Evolutionary conservation across 1,284 basidiomycete genomes (phyloP).

Genomic region (Ganoderma resinaceum): DNA sequence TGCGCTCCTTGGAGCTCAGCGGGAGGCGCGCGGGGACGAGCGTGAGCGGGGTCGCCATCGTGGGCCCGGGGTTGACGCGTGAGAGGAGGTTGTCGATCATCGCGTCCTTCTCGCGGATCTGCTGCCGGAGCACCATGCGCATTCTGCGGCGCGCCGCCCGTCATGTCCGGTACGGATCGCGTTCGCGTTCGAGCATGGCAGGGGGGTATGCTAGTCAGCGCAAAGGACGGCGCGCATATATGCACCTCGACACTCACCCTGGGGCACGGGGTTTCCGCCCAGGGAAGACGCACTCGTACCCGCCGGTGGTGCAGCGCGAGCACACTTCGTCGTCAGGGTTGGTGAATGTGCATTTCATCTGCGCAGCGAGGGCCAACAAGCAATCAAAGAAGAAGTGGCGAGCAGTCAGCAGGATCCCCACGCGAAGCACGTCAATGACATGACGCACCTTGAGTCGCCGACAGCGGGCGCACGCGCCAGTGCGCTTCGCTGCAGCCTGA

Average conservation of each 20-base stretch:
- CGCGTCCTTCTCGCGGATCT: slow-evolving; percentile 45
- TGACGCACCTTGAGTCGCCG: slow-evolving; percentile 40
- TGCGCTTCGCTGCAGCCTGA: slow-evolving; percentile 26
- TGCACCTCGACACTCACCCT: slow-evolving; percentile 33
- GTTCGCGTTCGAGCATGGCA: not conserved
- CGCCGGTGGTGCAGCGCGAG: slow-evolving; percentile 38
- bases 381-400: not conserved
- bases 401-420: not conserved
- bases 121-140: slow-evolving; percentile 40
- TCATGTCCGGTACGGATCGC: not conserved
- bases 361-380: not conserved
- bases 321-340: slow-evolving; percentile 34
- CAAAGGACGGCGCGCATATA: not conserved
- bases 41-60: slow-evolving; percentile 39
- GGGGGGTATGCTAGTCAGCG: not conserved
- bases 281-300: slow-evolving; percentile 43
- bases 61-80: slow-evolving; percentile 38
- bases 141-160: slow-evolving; percentile 28
- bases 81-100: slow-evolving; percentile 41
- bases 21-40: slow-evolving; percentile 38
- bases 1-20: slow-evolving; percentile 36
- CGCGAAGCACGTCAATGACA: not conserved
- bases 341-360: slow-evolving; percentile 45
- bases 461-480: slow-evolving; percentile 43
- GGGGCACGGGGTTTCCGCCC: slow-evolving; percentile 45